Base-by-base conservation (phyloP, 768 basidiomycete species). In the Saitozyma sp. region DNA sequence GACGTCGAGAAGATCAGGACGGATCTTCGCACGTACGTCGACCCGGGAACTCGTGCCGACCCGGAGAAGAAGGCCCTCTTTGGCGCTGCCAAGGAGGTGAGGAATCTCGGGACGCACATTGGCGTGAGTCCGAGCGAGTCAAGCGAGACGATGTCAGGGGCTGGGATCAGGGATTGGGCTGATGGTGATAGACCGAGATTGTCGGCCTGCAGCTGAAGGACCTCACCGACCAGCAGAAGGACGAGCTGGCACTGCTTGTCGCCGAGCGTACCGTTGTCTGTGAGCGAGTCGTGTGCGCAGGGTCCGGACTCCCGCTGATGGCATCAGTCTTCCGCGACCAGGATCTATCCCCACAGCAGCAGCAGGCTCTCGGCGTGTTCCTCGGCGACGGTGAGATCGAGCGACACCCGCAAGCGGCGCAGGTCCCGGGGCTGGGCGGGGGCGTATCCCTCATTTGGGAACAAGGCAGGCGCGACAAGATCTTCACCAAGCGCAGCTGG, bases 31-130 rank as follows among this genome's bases (percentile, higher is more conserved):
- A 70, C 71, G 42, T 71, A 76, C 45, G 83, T 82, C 17, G 89
- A 91, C 56, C 86, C 88, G 39, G 90, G 83, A 9, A 78, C 84
- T n/a, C 81, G 80, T 51, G 89, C 89, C 8, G 89, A 90, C 71
- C 85, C 86, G 0, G 82, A 83, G 65, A 91, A 91, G 81, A 84
- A 84, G 70, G 84, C 79, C 50, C 80, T 92, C 16, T 80, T 90
- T 46, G 74, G 82, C 55, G 88, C 86, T 17, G 89, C 87, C 10
- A 82, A 82, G 59, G 89, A 87, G 73, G 85, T 90, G 55, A 84
- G 82, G 63, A 83, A 89, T 68, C 79, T 90, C 51, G 88, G 88
- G 0, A 88, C 87, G 1, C 81, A 83, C 43, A 87, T 91, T 67
- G 90, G 74, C 14, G 73, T 29, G 29, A 29, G 29, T 29, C 2